These are phyloP conservation scores for Kwoniella bestiolae DNA, from an alignment of 768 basidiomycete genomes.

Conservation along the genomic window DNA sequence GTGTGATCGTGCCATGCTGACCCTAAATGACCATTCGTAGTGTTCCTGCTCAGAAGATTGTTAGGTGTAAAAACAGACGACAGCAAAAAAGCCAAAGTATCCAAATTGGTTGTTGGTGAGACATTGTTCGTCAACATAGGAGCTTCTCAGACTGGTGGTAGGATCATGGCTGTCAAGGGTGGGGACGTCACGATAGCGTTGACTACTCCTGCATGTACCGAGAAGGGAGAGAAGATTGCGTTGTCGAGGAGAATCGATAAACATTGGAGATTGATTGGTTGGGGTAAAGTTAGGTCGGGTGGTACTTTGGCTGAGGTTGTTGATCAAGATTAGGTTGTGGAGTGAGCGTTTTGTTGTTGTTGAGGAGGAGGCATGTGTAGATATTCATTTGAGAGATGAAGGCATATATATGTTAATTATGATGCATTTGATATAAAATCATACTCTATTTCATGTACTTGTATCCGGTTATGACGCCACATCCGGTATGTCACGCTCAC, in stretches of 20 bases:
- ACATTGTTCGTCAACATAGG: slow-evolving; percentile 96
- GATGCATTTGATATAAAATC: too few species aligned
- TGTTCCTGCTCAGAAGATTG: slow-evolving; percentile 91
- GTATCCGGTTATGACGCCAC: background rate
- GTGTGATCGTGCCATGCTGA: background rate
- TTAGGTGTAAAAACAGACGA: slow-evolving; percentile 99
- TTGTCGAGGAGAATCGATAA: slow-evolving; percentile 93
- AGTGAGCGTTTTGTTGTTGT: too few species aligned
- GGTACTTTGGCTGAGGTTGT: slow-evolving; percentile 55
- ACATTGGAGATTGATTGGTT: slow-evolving; percentile 95
- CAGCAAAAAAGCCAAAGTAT: slow-evolving; percentile 91
- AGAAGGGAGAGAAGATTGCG: slow-evolving; percentile 97
- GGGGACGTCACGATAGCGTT: slow-evolving; percentile 76
- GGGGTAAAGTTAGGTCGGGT: slow-evolving; percentile 56
- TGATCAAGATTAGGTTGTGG: slow-evolving; percentile 40
- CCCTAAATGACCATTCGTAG: slow-evolving; percentile 23
- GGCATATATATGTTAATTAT: too few species aligned
- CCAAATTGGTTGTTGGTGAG: slow-evolving; percentile 89
- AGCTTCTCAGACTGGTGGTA: slow-evolving; percentile 94
- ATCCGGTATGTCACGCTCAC: background rate
- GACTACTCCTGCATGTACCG: slow-evolving; percentile 92
- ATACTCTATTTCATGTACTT: too few species aligned
- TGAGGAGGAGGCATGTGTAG: too few species aligned
- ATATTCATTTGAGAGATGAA: too few species aligned
- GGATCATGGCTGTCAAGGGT: slow-evolving; percentile 90